Conservation (phyloP, 805 yeast species). For the Spathaspora hagerdaliae region DNA sequence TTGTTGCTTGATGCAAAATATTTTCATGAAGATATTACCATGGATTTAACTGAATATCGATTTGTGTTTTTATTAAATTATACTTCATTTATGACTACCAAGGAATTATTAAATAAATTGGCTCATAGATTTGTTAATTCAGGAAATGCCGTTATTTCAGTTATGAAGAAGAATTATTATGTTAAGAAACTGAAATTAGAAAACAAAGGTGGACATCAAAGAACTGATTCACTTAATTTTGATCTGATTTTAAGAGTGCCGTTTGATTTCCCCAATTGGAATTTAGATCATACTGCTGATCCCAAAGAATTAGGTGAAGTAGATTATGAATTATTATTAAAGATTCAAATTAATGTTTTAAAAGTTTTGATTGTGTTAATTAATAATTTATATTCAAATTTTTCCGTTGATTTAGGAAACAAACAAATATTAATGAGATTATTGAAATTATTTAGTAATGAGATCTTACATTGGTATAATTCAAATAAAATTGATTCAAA, state of each 20-base stretch:
- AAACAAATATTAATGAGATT: conserved; percentile 60
- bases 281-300: conserved; percentile 30
- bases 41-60: conserved; percentile 39
- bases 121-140: conserved; percentile 40
- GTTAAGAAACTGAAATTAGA: conserved; percentile 6
- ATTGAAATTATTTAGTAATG: conserved; percentile 64
- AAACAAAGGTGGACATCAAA: background rate
- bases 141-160: conserved; percentile 42
- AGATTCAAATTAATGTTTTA: conserved; percentile 76
- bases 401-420: conserved; percentile 62
- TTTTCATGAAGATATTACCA: conserved; percentile 39
- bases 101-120: conserved; percentile 34
- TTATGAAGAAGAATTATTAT: conserved; percentile 31
- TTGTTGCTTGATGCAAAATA: conserved; percentile 66
- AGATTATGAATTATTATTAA: conserved; percentile 65
- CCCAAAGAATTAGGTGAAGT: conserved; percentile 43
- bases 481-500: conserved; percentile 34
- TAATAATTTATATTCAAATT: conserved; percentile 69
- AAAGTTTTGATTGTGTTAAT: conserved; percentile 73
- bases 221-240: background rate
- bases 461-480: conserved; percentile 48
- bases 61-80: conserved; percentile 40
- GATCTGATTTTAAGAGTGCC: background rate
- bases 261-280: conserved; percentile 58
- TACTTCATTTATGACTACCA: conserved; percentile 36